A percentile compares a stretch with the other conserved stretches of the same genome.
These are phyloP conservation scores for Colletotrichum cuscutae DNA, from an alignment of 2,329 filamentous ascomycete genomes.

Conservation along the genomic window DNA sequence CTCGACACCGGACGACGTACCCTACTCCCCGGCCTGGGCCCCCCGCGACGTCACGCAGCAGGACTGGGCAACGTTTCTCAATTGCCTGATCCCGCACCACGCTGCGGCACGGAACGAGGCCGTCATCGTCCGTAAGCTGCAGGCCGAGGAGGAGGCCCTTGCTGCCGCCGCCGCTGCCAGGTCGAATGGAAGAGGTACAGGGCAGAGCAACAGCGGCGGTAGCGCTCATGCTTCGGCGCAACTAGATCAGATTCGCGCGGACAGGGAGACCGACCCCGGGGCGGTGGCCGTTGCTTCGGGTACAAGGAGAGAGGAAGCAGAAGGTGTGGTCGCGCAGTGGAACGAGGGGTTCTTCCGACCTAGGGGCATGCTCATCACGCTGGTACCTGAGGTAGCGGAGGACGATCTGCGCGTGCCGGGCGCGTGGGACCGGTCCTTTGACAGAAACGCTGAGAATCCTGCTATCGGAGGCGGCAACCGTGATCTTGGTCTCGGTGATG, in stretches of 20 bases:
- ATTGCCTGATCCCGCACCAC: slow-evolving; percentile 64
- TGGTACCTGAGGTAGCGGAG: slow-evolving; percentile 39
- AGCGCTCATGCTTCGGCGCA: slow-evolving; percentile 52
- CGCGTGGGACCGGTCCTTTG: slow-evolving; percentile 44
- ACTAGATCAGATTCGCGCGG: slow-evolving; percentile 47
- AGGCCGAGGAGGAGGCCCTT: slow-evolving; percentile 48
- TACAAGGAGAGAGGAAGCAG: slow-evolving; percentile 19
- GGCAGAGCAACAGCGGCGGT: slow-evolving; percentile 39
- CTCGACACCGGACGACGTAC: slow-evolving; percentile 55
- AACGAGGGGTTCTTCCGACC: slow-evolving; percentile 66
- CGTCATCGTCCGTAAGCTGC: slow-evolving; percentile 60
- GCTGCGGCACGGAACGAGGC: slow-evolving; percentile 54
- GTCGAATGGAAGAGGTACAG: slow-evolving; percentile 7
- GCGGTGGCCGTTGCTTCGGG: slow-evolving; percentile 5
- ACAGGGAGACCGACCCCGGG: slow-evolving; percentile 46
- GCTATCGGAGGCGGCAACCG: neutral
- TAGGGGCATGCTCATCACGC: slow-evolving; percentile 56
- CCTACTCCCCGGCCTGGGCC: slow-evolving; percentile 51
- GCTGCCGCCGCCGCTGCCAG: slow-evolving; percentile 35
- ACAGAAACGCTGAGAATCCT: slow-evolving; percentile 35
- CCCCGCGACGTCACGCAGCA: slow-evolving; percentile 57
- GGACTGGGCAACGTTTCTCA: slow-evolving; percentile 70
- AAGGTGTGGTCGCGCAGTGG: slow-evolving; percentile 62
- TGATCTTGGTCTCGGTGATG: neutral
- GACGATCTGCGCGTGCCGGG: slow-evolving; percentile 43